Base-by-base conservation (phyloP, 1,284 basidiomycete species). In the Stygiomarasmius scandens region DNA sequence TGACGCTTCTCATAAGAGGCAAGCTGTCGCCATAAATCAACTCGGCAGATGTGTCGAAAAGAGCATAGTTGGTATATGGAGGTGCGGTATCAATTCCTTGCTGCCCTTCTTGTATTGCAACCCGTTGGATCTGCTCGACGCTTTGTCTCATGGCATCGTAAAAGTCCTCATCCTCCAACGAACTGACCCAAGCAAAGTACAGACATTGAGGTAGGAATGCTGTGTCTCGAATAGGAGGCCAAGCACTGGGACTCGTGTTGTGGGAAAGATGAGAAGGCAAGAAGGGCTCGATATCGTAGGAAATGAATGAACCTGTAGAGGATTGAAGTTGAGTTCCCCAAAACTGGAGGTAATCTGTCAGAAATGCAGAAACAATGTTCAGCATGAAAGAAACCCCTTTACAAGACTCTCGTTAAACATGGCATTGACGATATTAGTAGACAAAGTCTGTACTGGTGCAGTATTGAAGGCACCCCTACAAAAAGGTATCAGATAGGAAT, bases 241-340 rank as follows among this genome's bases (percentile, higher is more conserved):
- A 85, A 0, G 82, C 82, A 1, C 81, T 72, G 2, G 45, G 24
- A 19, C 66, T 68, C 12, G 68, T 57, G 50, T 68, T 73, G 62
- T 83, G 77, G 1, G 67, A 66, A 64, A 81, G 75, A 57, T 82
- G 62, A 22, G 64, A 66, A 0, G 78, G 67, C 3, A 83, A 72
- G 76, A 86, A 86, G 3, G 82, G 80, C 59, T 87, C 83, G 58
- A 84, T 72, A 54, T 75, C 78, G 63, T 84, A 86, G 11, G 79
- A 81, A 60, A 79, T 70, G 66, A 77, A 75, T 0, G 61, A 52
- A 1, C 70, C 75, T 1, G 68, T 66, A 10, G 71, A 59, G 19
- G 67, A 52, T 20, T 63, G 66, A 16, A 77, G 66, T 5, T 49
- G 47, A 2, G 57, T 48, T 20, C 77, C 75, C 74, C 75, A 77